phyloP scores from a whole-genome alignment of 139 green algal species.

The Volvox reticuliferus region DNA sequence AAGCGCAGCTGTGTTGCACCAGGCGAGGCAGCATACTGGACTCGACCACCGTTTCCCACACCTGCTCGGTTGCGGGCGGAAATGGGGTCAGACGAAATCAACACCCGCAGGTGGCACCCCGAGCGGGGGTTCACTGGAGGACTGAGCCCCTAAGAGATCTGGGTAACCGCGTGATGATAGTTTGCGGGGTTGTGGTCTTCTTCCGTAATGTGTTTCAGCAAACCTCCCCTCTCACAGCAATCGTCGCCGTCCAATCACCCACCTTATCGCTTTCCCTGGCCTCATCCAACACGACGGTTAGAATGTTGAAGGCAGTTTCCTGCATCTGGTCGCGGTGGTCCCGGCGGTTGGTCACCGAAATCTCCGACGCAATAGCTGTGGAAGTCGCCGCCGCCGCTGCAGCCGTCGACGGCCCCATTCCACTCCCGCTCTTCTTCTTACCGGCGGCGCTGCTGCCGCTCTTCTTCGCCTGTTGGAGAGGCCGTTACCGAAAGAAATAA shows the following conservation, averaged over 20 bases:
- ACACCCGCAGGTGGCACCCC: no score
- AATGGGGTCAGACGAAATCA: not conserved
- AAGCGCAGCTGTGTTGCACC: slow-evolving; percentile 22
- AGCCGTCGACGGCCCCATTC: not conserved
- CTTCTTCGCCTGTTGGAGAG: not conserved
- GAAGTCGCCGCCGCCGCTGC: not conserved
- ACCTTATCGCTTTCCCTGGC: slow-evolving; percentile 14
- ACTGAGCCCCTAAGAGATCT: no score
- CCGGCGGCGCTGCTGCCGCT: not conserved
- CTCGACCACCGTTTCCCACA: slow-evolving; percentile 46
- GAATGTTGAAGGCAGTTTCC: slow-evolving; percentile 2
- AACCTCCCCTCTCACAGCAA: no score
- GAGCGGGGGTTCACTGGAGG: no score
- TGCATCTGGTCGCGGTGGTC: slow-evolving; percentile 25
- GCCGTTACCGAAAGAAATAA: no score
- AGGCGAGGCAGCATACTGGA: slow-evolving; percentile 29
- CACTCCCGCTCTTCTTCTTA: not conserved
- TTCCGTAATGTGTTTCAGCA: no score
- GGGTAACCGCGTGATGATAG: no score
- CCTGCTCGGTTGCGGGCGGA: not conserved
- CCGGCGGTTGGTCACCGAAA: not conserved
- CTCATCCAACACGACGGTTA: not conserved
- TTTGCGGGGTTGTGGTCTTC: no score
- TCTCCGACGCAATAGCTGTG: not conserved
- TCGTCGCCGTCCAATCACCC: not conserved